A percentile compares a stretch with the other conserved stretches of the same genome.
phyloP scores from a whole-genome alignment of 306 rosid genomes.

The Vigna nakashimae region DNA sequence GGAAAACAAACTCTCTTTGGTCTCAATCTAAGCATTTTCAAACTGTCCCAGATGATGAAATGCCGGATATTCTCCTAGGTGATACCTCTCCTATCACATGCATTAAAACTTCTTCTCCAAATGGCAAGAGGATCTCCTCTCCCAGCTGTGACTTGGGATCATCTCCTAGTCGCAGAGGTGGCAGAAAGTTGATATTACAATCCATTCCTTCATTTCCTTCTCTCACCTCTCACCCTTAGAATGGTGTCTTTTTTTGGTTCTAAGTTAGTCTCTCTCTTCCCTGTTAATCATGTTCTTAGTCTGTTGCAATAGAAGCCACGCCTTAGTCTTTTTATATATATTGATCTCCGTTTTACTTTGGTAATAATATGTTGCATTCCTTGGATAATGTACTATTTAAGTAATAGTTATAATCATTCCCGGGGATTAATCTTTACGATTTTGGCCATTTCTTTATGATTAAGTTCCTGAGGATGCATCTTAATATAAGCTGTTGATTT shows the following conservation, averaged over 20 bases:
- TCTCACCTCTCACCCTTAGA: slow-evolving; percentile 69
- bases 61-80: slow-evolving; percentile 62
- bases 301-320: slow-evolving; percentile 34
- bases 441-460: neutral
- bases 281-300: slow-evolving; percentile 15
- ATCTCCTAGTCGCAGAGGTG: slow-evolving; percentile 75
- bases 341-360: slow-evolving; percentile 46
- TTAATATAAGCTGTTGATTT: neutral
- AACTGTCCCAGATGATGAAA: slow-evolving; percentile 59
- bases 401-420: slow-evolving; percentile 42
- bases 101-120: slow-evolving; percentile 76
- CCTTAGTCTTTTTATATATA: slow-evolving; percentile 48
- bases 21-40: slow-evolving; percentile 55
- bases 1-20: slow-evolving; percentile 59
- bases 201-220: slow-evolving; percentile 93
- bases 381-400: slow-evolving; percentile 51
- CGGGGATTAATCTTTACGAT: slow-evolving; percentile 31
- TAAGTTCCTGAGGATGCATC: neutral
- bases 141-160: slow-evolving; percentile 67
- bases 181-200: slow-evolving; percentile 83
- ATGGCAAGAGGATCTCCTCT: slow-evolving; percentile 85
- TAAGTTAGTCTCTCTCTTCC: slow-evolving; percentile 22
- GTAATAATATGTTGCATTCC: slow-evolving; percentile 54
- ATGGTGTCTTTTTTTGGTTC: neutral
- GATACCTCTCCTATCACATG: slow-evolving; percentile 67